These are phyloP conservation scores for Bryum argenteum DNA, from an alignment of 225 moss, liverwort and hornwort species.

Conservation along the genomic window DNA sequence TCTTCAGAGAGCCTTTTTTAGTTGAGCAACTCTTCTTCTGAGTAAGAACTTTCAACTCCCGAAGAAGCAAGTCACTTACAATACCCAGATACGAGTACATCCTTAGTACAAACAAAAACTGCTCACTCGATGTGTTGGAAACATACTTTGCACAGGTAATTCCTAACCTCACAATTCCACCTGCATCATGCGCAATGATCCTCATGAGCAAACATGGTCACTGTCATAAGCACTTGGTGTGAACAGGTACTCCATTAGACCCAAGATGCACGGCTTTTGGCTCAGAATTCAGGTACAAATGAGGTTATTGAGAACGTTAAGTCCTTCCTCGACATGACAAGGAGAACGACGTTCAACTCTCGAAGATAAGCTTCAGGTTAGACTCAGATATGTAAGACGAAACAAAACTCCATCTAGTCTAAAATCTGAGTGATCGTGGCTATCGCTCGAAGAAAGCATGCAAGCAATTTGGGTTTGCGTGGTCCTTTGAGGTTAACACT, in stretches of 20 bases:
- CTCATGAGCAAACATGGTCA: conserved; percentile 19
- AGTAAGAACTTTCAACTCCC: conserved; percentile 69
- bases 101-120: conserved; percentile 88
- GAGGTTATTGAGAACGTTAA: conserved; percentile 6
- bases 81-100: conserved; percentile 90
- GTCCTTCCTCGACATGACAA: conserved; percentile 16
- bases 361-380: neutral
- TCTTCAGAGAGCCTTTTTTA: conserved; percentile 40
- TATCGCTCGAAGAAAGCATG: too few relatives aligned
- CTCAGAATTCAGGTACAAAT: neutral
- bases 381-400: conserved; percentile 8
- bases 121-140: conserved; percentile 94
- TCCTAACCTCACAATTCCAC: conserved; percentile 87
- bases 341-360: conserved; percentile 1
- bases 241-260: conserved; percentile 1
- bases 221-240: neutral
- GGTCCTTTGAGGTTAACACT: neutral
- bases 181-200: conserved; percentile 59
- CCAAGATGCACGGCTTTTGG: neutral
- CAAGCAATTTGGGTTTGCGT: too few relatives aligned
- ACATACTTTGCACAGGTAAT: conserved; percentile 81
- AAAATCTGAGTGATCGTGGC: too few relatives aligned
- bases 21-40: conserved; percentile 27
- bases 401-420: too few relatives aligned
- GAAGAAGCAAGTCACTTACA: conserved; percentile 80